Percentiles rank a stretch among this genome's conserved stretches.
These are phyloP conservation scores for Pyrus bretschneideri DNA, from an alignment of 306 rosid species.

Conservation along the genomic window DNA sequence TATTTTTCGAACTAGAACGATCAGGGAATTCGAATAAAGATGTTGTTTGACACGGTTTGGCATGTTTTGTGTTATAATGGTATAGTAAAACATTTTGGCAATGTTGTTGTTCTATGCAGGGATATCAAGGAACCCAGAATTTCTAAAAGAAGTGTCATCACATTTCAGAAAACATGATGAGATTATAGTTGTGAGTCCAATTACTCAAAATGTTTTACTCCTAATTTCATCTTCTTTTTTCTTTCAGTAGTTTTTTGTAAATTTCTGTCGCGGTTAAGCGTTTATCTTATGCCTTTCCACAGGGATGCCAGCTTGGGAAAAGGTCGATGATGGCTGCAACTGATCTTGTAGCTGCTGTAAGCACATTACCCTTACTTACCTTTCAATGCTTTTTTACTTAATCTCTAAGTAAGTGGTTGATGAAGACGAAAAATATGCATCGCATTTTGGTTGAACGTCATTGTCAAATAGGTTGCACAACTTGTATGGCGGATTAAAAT, in stretches of 20 bases:
- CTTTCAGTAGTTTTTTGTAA: neutral
- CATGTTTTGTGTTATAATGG: too few species aligned
- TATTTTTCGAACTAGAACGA: too few species aligned
- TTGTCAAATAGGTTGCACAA: neutral
- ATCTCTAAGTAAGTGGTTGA: neutral
- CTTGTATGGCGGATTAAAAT: neutral
- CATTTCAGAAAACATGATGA: slow-evolving; percentile 67
- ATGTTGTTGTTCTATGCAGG: slow-evolving; percentile 30
- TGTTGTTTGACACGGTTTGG: too few species aligned
- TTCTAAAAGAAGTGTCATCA: slow-evolving; percentile 46
- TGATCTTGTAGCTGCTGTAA: slow-evolving; percentile 67
- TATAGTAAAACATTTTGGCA: too few species aligned
- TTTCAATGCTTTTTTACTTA: neutral
- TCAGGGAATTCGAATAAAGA: too few species aligned
- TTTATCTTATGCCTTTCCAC: neutral
- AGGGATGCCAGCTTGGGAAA: slow-evolving; percentile 81
- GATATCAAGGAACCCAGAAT: slow-evolving; percentile 61
- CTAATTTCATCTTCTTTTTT: neutral
- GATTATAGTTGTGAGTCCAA: slow-evolving; percentile 65
- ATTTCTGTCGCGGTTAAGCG: neutral
- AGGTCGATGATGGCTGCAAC: slow-evolving; percentile 78
- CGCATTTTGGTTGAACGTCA: slow-evolving; percentile 21
- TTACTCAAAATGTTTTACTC: neutral
- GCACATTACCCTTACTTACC: slow-evolving; percentile 15
- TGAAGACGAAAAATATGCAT: slow-evolving; percentile 15